phyloP scores from a whole-genome alignment of 2,329 filamentous ascomycete genomes.

The Trichoderma sp. region DNA sequence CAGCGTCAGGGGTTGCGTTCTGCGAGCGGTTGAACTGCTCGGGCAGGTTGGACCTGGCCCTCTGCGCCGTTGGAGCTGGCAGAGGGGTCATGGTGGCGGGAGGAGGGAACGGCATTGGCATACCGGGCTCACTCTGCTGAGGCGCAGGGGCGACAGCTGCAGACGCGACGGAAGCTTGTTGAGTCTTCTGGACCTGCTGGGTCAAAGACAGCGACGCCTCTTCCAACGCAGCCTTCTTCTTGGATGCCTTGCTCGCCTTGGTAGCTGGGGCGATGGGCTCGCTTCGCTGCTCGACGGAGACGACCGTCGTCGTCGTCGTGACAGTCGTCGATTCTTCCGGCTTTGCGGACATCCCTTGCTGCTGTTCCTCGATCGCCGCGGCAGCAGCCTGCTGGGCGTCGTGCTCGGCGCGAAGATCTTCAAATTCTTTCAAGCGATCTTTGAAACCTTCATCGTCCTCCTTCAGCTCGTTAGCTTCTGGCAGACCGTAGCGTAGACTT shows the following conservation, averaged over 20 bases:
- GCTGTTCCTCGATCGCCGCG: slow-evolving; percentile 30
- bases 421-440: slow-evolving; percentile 81
- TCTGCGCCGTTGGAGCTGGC: slow-evolving; percentile 85
- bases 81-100: slow-evolving; percentile 79
- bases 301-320: background rate
- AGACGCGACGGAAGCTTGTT: slow-evolving; percentile 47
- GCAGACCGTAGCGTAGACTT: slow-evolving; percentile 51
- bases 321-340: slow-evolving; percentile 14
- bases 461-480: slow-evolving; percentile 53
- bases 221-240: slow-evolving; percentile 37
- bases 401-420: slow-evolving; percentile 73
- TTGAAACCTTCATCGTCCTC: slow-evolving; percentile 62
- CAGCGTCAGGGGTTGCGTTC: slow-evolving; percentile 71
- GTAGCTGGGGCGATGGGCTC: slow-evolving; percentile 27
- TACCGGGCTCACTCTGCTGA: slow-evolving; percentile 59
- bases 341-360: slow-evolving; percentile 8
- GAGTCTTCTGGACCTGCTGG: slow-evolving; percentile 81
- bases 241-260: slow-evolving; percentile 37
- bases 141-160: slow-evolving; percentile 24
- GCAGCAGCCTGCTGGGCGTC: slow-evolving; percentile 55
- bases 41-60: slow-evolving; percentile 79
- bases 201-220: slow-evolving; percentile 66
- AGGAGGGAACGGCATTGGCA: slow-evolving; percentile 75
- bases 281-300: slow-evolving; percentile 23
- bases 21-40: slow-evolving; percentile 72